Conservation (phyloP, 371 early-diverging fungal species). For the Mortierella sp. region DNA sequence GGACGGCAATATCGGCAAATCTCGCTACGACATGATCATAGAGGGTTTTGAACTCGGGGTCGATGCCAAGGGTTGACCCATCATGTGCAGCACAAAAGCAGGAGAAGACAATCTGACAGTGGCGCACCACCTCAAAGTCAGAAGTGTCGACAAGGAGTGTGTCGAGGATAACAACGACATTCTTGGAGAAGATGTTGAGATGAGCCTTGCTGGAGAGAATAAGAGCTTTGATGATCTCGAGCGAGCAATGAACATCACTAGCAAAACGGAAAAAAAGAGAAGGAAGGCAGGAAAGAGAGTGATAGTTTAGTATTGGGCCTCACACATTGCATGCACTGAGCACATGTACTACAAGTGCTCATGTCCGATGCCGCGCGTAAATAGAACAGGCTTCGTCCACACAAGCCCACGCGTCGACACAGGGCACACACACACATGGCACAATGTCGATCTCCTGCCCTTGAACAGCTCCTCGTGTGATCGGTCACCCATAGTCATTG, state of each 20-base stretch:
- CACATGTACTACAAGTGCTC: too few relatives aligned
- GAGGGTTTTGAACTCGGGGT: slow-evolving; percentile 69
- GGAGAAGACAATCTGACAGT: slow-evolving; percentile 66
- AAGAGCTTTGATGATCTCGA: slow-evolving; percentile 80
- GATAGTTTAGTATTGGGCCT: too few relatives aligned
- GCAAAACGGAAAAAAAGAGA: background rate
- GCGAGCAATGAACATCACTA: slow-evolving; percentile 57
- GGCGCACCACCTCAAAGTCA: slow-evolving; percentile 46
- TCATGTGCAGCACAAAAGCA: slow-evolving; percentile 74
- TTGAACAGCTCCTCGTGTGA: too few relatives aligned
- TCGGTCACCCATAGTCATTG: too few relatives aligned
- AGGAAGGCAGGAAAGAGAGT: background rate
- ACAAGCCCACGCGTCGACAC: too few relatives aligned
- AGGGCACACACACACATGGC: too few relatives aligned
- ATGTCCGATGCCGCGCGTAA: too few relatives aligned
- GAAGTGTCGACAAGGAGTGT: slow-evolving; percentile 56
- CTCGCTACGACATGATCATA: slow-evolving; percentile 69
- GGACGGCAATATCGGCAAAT: slow-evolving; percentile 66
- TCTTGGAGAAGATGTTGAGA: slow-evolving; percentile 85
- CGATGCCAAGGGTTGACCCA: slow-evolving; percentile 75
- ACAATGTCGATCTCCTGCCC: too few relatives aligned
- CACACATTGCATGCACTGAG: too few relatives aligned
- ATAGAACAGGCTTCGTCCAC: too few relatives aligned
- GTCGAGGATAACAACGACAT: slow-evolving; percentile 67
- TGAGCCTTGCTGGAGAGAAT: slow-evolving; percentile 79